Evolutionary conservation across 2,329 filamentous ascomycete genomes (phyloP), one percentile per base, ranked within the genome.

Genomic region (Emergomyces orientalis): DNA sequence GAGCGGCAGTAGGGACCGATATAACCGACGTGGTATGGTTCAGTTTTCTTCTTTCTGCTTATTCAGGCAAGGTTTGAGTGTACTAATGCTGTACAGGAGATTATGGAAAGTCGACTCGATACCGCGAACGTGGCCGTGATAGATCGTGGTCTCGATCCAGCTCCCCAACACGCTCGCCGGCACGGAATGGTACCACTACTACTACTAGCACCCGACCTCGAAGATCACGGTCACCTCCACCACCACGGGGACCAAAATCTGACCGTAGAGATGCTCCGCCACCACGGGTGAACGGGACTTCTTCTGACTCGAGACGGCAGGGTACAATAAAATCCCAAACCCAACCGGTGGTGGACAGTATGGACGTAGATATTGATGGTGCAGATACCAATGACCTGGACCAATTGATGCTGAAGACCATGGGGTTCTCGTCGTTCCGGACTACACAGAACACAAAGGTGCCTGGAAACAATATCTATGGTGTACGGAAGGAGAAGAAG

Each of bases 401-500:
- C 65, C 86, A 88, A 65, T 85, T 87, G 60, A 93, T 97, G 88
- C 82, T 86, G 69, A 86, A 87, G 59, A 86, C 92, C 79, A 92
- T 99, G 89, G 94, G 94, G 1, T 97, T 99, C 71, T 86, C 86
- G 22, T 85, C 83, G 0, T 99, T 97, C 76, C 87, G 86, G 63
- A 87, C 86, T 30, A 97, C 94, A 25, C 95, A 97, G 76, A 86
- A 89, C 64, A 91, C 88, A 62, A 95, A 97, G 73, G 87, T 99
- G 1, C 82, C 84, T 0, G 94, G 94, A 1, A 99, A 99, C 73
- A 86, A 91, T 72, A 85, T 88, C 51, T 92, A 89, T 62, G 90
- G 81, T 0, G 86, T 97, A 60, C 81, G 88, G 68, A 97, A 94
- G 81, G 91, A 94, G 78, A 97, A 96, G 85, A 92, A 91, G 84